Percentiles rank a stretch among this genome's conserved stretches.
Conservation (phyloP, 2,329 filamentous ascomycete genomes). For the Peltaster fructicola region DNA sequence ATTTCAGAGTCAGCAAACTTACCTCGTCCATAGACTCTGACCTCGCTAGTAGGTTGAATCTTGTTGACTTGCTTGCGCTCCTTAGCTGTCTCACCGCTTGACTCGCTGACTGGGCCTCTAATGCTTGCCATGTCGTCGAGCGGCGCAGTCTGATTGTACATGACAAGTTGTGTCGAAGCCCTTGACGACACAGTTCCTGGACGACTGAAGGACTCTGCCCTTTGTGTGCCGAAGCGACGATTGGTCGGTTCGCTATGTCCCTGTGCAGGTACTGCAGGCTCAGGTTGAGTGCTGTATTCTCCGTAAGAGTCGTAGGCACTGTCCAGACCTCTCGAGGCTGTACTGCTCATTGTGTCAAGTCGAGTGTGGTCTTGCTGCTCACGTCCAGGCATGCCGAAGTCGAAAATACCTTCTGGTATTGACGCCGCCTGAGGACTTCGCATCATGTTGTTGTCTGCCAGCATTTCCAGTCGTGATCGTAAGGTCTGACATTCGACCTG, state of each 20-base stretch:
- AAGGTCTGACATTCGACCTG: constrained; percentile 17
- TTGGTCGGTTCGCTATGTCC: constrained; percentile 9
- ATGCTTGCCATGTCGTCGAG: constrained; percentile 10
- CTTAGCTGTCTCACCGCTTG: constrained; percentile 15
- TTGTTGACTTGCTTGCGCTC: constrained; percentile 23
- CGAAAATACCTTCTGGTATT: too few species aligned
- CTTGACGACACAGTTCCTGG: too few species aligned
- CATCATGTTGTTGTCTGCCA: constrained; percentile 6
- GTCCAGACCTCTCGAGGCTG: too few species aligned
- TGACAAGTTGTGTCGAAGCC: too few species aligned
- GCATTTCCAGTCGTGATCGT: constrained; percentile 11
- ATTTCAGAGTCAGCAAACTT: constrained; percentile 13
- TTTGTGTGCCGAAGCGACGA: constrained; percentile 3
- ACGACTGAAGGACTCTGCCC: constrained; percentile 20
- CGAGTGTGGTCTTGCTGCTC: too few species aligned
- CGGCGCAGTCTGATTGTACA: constrained; percentile 15
- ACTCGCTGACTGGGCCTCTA: constrained; percentile 8
- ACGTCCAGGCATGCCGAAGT: too few species aligned
- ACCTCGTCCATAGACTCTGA: constrained; percentile 39
- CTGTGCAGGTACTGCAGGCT: constrained; percentile 5
- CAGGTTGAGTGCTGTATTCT: constrained; percentile 7
- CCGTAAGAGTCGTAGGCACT: constrained; percentile 10
- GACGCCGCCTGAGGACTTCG: too few species aligned
- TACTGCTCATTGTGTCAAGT: too few species aligned
- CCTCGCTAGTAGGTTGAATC: constrained; percentile 30